A percentile compares a stretch with the other conserved stretches of the same genome.
These are phyloP conservation scores for Euphorbia schlechtendalii DNA, from an alignment of 441 rosid species.

Conservation along the genomic window DNA sequence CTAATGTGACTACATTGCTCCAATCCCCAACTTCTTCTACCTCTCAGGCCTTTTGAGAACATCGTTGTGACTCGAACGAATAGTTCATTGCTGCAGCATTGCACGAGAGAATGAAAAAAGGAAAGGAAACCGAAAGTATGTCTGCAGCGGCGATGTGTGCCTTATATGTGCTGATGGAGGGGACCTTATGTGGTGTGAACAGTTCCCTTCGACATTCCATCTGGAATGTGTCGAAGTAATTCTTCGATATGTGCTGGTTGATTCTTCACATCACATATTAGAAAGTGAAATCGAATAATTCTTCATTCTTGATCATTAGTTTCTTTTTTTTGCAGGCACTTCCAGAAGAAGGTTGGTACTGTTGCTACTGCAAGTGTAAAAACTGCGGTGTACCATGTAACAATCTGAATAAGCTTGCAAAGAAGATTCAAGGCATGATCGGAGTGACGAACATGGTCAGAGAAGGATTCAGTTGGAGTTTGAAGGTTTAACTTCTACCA, in stretches of 20 bases:
- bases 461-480: constrained; percentile 23
- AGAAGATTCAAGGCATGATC: constrained; percentile 9
- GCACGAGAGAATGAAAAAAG: neutral
- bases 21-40: too few relatives aligned
- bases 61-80: neutral
- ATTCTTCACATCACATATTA: neutral
- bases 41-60: constrained; percentile 12
- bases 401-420: neutral
- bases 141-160: constrained; percentile 6
- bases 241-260: constrained; percentile 9
- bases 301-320: neutral
- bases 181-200: constrained; percentile 27
- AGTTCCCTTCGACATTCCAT: constrained; percentile 29
- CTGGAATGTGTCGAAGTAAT: constrained; percentile 17
- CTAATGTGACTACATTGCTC: too few relatives aligned
- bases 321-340: constrained; percentile 13
- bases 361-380: constrained; percentile 19
- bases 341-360: constrained; percentile 14
- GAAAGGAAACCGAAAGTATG: neutral
- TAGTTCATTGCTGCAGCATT: constrained; percentile 3
- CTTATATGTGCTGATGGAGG: constrained; percentile 1
- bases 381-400: neutral
- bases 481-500: too few relatives aligned
- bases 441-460: constrained; percentile 18
- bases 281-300: neutral